Evolutionary conservation across 345 rosid genomes (phyloP).

Genomic region (Euphorbia tirucalli): DNA sequence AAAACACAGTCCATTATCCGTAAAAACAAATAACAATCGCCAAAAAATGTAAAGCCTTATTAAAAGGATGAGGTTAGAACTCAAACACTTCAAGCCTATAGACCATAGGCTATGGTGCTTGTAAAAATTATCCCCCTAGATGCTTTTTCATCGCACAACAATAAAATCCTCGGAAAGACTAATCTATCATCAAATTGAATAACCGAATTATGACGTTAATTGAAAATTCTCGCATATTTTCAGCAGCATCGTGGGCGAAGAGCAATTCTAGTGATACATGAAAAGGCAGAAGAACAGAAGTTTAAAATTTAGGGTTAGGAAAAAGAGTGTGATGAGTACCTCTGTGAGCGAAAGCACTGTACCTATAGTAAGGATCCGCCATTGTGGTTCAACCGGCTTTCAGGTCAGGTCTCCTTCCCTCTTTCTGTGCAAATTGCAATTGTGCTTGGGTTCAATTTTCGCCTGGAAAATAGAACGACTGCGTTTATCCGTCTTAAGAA

Average conservation of each 20-base stretch:
- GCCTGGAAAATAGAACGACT: background rate
- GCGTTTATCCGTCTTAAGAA: background rate
- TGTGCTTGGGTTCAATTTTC: background rate
- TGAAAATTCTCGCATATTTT: background rate
- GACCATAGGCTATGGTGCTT: background rate
- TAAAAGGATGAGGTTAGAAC: too few relatives aligned
- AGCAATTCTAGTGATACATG: background rate
- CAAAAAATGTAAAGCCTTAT: background rate
- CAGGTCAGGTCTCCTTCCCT: too few relatives aligned
- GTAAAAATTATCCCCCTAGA: background rate
- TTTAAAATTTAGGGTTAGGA: too few relatives aligned
- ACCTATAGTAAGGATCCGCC: conserved; percentile 40
- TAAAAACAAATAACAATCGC: background rate
- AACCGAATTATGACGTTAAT: background rate
- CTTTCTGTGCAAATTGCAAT: background rate
- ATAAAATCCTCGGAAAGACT: background rate
- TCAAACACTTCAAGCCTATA: background rate
- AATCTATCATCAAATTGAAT: background rate
- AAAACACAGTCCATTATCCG: background rate
- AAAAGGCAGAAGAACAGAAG: background rate
- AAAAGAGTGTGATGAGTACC: conserved; percentile 16
- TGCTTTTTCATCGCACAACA: background rate
- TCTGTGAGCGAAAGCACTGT: conserved; percentile 28
- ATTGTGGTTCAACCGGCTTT: background rate
- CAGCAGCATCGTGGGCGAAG: background rate